These are phyloP conservation scores for Colletotrichum karsti DNA, from an alignment of 2,329 filamentous ascomycete genomes.

Conservation along the genomic window DNA sequence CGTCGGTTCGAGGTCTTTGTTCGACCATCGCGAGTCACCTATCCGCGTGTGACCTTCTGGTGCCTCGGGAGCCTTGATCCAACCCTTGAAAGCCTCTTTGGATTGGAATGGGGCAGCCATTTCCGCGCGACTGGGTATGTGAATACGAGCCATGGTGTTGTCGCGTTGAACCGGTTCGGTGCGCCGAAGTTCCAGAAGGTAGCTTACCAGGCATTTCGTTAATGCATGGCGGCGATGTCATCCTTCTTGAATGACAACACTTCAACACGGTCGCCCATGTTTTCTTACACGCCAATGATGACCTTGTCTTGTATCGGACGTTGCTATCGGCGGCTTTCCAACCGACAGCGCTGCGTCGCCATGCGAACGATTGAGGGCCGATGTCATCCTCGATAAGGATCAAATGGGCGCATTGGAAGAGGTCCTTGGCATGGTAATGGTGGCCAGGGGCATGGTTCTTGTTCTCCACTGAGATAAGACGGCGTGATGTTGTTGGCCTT, in stretches of 20 bases:
- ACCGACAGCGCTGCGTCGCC: conserved; percentile 22
- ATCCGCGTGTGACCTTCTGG: conserved; percentile 29
- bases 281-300: neutral
- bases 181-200: neutral
- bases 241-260: neutral
- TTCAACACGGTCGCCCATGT: neutral
- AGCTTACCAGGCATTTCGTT: neutral
- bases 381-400: conserved; percentile 14
- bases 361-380: neutral
- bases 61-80: conserved; percentile 31
- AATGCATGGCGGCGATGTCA: neutral
- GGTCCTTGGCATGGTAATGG: conserved; percentile 9
- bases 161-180: neutral
- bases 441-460: neutral
- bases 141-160: conserved; percentile 8
- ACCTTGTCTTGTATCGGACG: neutral
- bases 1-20: conserved; percentile 40
- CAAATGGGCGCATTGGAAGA: neutral
- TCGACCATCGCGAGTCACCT: conserved; percentile 38
- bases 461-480: conserved; percentile 25
- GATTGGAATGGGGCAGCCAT: conserved; percentile 35
- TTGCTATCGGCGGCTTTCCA: conserved; percentile 28
- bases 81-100: conserved; percentile 33
- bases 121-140: conserved; percentile 15
- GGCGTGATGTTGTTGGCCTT: conserved; percentile 10